phyloP scores from a whole-genome alignment of 2,329 filamentous ascomycete species.

The Stagonosporopsis chrysanthemi region DNA sequence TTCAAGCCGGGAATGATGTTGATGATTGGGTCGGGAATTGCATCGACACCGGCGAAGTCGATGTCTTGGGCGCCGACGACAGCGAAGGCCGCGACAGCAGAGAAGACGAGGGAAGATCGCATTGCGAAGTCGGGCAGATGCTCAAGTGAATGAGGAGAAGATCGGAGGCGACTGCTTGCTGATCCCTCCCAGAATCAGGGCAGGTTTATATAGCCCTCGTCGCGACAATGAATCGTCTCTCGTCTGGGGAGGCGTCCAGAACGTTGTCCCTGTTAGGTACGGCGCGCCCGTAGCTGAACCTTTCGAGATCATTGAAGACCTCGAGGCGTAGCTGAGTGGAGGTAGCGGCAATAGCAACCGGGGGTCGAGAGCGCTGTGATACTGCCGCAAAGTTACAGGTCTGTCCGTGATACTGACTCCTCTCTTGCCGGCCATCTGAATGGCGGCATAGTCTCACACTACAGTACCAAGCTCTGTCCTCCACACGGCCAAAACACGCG shows the following conservation, averaged over 20 bases:
- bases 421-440: neutral
- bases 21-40: slow-evolving; percentile 2
- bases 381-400: neutral
- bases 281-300: neutral
- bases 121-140: neutral
- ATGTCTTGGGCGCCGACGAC: slow-evolving; percentile 7
- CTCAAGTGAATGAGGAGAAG: neutral
- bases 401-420: neutral
- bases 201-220: neutral
- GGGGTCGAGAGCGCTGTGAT: neutral
- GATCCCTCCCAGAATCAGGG: neutral
- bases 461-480: neutral
- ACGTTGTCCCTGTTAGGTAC: neutral
- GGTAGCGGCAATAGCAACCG: neutral
- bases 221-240: neutral
- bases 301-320: neutral
- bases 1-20: slow-evolving; percentile 1
- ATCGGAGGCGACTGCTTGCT: neutral
- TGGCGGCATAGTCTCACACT: neutral
- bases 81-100: neutral
- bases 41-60: slow-evolving; percentile 5
- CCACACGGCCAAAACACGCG: neutral
- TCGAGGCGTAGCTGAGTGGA: neutral
- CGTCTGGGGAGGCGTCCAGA: neutral
- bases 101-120: neutral